phyloP scores from a whole-genome alignment of 768 basidiomycete genomes.

The Artomyces pyxidatus region DNA sequence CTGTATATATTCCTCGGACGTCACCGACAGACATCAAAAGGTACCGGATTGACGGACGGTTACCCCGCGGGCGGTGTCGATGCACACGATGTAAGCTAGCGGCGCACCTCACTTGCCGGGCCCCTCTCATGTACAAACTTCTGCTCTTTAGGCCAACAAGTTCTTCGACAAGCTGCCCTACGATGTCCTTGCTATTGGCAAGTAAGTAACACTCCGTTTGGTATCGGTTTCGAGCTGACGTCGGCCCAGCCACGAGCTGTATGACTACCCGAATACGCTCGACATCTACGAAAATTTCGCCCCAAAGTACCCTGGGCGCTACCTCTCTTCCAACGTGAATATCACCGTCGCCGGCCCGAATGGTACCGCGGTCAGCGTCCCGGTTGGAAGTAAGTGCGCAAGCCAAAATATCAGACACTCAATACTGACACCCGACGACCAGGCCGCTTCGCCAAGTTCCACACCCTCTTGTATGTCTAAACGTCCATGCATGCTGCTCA shows the following conservation, averaged over 20 bases:
- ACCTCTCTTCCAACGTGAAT: slow-evolving; percentile 81
- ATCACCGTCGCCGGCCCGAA: slow-evolving; percentile 53
- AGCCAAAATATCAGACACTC: background rate
- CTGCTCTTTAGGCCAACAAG: slow-evolving; percentile 53
- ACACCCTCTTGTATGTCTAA: too few relatives aligned
- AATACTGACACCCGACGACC: background rate
- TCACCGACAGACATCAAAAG: too few relatives aligned
- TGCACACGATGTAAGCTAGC: slow-evolving; percentile 50
- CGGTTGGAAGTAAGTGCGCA: slow-evolving; percentile 33
- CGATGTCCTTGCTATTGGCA: slow-evolving; percentile 80
- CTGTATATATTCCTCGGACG: too few relatives aligned
- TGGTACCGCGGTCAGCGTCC: slow-evolving; percentile 30
- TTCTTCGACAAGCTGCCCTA: slow-evolving; percentile 70
- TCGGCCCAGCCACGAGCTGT: slow-evolving; percentile 66
- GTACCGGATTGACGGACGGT: slow-evolving; percentile 74
- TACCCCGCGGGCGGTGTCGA: slow-evolving; percentile 63
- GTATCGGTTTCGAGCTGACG: background rate
- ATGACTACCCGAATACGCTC: slow-evolving; percentile 54
- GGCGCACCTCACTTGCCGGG: background rate
- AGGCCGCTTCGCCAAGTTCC: slow-evolving; percentile 66
- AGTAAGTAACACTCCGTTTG: slow-evolving; percentile 35
- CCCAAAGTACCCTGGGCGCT: slow-evolving; percentile 58
- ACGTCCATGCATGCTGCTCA: too few relatives aligned
- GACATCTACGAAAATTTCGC: slow-evolving; percentile 71
- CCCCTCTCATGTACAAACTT: background rate